phyloP scores from a whole-genome alignment of 2,329 filamentous ascomycete genomes.

The Keithomyces neogunnii region DNA sequence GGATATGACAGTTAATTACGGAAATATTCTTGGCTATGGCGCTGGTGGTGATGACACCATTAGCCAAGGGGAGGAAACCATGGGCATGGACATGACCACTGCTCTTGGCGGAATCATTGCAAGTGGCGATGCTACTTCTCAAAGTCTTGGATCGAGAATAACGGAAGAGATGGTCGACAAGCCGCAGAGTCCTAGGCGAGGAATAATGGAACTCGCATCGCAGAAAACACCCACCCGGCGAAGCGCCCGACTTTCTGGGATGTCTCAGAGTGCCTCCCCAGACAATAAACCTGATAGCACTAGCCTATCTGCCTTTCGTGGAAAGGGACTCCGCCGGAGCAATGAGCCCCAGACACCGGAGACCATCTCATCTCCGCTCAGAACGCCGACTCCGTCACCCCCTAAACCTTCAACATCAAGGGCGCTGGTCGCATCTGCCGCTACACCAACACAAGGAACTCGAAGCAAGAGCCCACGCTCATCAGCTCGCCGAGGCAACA shows the following conservation, averaged over 20 bases:
- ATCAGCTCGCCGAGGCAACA: constrained; percentile 8
- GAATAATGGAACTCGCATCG: constrained; percentile 19
- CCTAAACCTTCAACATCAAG: constrained; percentile 16
- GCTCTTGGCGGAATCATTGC: constrained; percentile 54
- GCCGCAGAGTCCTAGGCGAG: constrained; percentile 35
- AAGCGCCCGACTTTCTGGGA: constrained; percentile 8
- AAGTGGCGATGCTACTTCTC: constrained; percentile 19
- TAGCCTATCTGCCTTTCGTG: constrained; percentile 43
- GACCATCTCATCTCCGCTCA: constrained; percentile 6
- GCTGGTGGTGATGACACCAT: constrained; percentile 23
- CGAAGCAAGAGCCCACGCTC: constrained; percentile 10
- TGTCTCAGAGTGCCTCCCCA: constrained; percentile 22
- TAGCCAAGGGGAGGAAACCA: constrained; percentile 26
- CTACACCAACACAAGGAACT: background rate
- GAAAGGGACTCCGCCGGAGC: constrained; percentile 41
- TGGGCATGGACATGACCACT: constrained; percentile 61
- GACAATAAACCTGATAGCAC: constrained; percentile 38
- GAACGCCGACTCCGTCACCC: constrained; percentile 15
- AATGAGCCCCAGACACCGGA: constrained; percentile 24
- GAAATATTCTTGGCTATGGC: constrained; percentile 37
- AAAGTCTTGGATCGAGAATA: constrained; percentile 39
- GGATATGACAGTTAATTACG: constrained; percentile 52
- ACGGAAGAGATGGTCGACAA: constrained; percentile 51
- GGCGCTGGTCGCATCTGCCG: background rate
- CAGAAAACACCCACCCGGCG: constrained; percentile 13